A percentile compares a stretch with the other conserved stretches of the same genome.
phyloP scores from a whole-genome alignment of 768 basidiomycete species.

The Gloeopeniophorella convolvens region DNA sequence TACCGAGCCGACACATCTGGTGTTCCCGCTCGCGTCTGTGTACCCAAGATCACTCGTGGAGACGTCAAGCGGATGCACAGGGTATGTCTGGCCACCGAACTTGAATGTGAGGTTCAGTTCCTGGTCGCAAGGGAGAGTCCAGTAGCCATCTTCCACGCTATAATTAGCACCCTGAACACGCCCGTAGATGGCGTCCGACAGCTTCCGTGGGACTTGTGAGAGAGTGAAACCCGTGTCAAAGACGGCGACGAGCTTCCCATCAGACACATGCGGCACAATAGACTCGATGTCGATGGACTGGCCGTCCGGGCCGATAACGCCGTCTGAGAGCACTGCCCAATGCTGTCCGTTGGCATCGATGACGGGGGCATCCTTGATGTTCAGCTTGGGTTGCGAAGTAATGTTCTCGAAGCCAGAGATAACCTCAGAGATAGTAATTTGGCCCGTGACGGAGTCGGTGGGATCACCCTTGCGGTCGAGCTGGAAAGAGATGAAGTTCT shows the following conservation, averaged over 20 bases:
- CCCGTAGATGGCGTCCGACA: constrained; percentile 77
- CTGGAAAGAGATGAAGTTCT: constrained; percentile 64
- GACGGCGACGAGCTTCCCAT: constrained; percentile 60
- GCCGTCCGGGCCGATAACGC: constrained; percentile 75
- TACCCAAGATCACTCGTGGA: constrained; percentile 53
- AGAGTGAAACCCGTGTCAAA: constrained; percentile 69
- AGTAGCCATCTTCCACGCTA: constrained; percentile 46
- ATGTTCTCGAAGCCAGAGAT: constrained; percentile 58
- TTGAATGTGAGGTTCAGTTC: constrained; percentile 64
- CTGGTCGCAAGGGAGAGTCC: constrained; percentile 73
- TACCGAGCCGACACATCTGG: constrained; percentile 64
- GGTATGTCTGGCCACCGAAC: constrained; percentile 62
- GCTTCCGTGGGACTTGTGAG: constrained; percentile 66
- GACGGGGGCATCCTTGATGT: constrained; percentile 57
- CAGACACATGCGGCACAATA: constrained; percentile 62
- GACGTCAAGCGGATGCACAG: constrained; percentile 68
- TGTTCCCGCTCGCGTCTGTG: constrained; percentile 41
- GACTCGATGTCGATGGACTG: constrained; percentile 51
- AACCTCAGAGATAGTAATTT: constrained; percentile 63
- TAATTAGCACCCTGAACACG: constrained; percentile 68
- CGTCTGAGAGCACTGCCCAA: constrained; percentile 73
- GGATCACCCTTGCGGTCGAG: constrained; percentile 57
- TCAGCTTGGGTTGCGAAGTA: constrained; percentile 53
- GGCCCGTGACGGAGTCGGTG: constrained; percentile 45
- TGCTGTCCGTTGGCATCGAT: constrained; percentile 66